Evolutionary conservation across 1,139 yeast genomes (phyloP), one percentile per base, ranked within the genome.

Genomic region (Pneumocystis jirovecii): DNA sequence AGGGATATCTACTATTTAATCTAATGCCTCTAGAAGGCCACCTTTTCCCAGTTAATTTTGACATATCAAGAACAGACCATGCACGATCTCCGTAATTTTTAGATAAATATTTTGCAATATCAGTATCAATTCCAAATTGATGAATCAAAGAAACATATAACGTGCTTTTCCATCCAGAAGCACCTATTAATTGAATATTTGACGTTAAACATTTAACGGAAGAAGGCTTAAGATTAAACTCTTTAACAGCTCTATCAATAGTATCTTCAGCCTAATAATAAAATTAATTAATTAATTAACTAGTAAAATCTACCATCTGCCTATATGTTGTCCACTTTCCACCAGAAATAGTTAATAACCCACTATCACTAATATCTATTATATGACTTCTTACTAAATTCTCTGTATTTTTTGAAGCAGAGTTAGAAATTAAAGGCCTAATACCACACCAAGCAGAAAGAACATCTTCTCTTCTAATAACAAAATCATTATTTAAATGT

Each of bases 251-350:
- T 70, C 84, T 84, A 76, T 89, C 87, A 64, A 91, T 86, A 63
- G 96, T 89, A 78, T 91, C 96, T 78, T 90, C 85, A 50, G 97
- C 96, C 57, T 50, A 25, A 8, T 6, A 50, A 25, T 19, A 5
- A 25, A 25, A 25, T 7, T 25, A 50, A 25, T 8, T 12, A 10
- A 50, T 8, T 4, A 50, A 12, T 5, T 25, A 50, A 44, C 19
- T 29, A 19, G 10, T n/a, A 21, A 50, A 50, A 50, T 25, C 29
- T 50, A 50, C 57, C 97, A 91, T 91, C 79, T 89, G 96, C 79
- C 97, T 83, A 79, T 90, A 91, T 60, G 97, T 91, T 66, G 97
- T 91, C 97, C 97, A 91, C 78, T 91, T 91, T 76, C 97, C 97
- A 73, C 97, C 97, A 39, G 96, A 87, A 71, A 91, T 87, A 63